Evolutionary conservation across 305 asterid genomes (phyloP), one percentile per base, ranked within the genome.

Genomic region (Striga hermonthica): DNA sequence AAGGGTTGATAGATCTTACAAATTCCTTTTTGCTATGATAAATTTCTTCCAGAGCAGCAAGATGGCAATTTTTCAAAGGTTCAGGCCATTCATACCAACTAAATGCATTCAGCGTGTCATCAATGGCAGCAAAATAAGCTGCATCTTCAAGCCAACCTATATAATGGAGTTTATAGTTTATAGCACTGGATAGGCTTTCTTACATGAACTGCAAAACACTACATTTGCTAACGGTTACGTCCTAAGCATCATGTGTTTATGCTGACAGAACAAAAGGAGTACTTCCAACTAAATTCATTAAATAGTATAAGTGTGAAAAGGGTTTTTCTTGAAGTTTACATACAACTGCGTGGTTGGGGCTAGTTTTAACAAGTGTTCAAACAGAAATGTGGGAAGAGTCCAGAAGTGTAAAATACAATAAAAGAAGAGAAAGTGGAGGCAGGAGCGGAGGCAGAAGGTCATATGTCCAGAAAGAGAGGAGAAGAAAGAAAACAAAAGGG

Each of bases 71-170:
- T 76, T 90, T 93, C 75, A 93, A 79, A 65, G 96, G 79, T 66
- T 90, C 94, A n/a, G 99, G 97, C 99, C 97, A 93, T 57, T 84
- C 91, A 69, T 84, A 90, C 99, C 99, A 93, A 75, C 87, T 83
- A 50, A 72, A 72, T 60, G 96, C 67, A 78, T 83, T 81, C 79
- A 89, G 76, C 55, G 83, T 80, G 77, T 83, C 83, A 71, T 93
- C 97, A 65, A 90, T 85, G 69, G 97, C 99, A 78, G 99, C 97
- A 84, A 93, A 93, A 79, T 83, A 83, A 65, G 99, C 95, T 50
- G 99, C 95, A 80, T 93, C 97, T 74, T 84, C 95, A 74, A 93
- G 97, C 99, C 99, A 93, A 73, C 96, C 99, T 90, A 79, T 68
- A 72, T 54, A 47, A 58, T 43, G 72, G 53, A 41, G 67, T 52